A percentile compares a stretch with the other conserved stretches of the same genome.
These are phyloP conservation scores for Fraxinus albicans DNA, from an alignment of 305 asterid genomes.

Conservation along the genomic window DNA sequence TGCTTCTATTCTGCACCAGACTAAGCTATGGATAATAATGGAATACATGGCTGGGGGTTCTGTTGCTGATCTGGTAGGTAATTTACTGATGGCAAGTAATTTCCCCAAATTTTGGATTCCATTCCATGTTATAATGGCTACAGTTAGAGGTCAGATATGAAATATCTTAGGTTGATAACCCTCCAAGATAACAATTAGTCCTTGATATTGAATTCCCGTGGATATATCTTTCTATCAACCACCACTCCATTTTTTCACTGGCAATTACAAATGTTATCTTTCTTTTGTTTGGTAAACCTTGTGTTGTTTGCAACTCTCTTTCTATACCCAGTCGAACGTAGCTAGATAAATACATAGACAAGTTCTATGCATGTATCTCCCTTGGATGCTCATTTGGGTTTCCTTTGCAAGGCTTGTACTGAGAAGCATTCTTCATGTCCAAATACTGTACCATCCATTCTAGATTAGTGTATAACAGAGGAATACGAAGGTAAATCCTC, in stretches of 20 bases:
- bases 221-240: slow-evolving; percentile 6
- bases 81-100: slow-evolving; percentile 9
- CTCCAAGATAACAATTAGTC: slow-evolving; percentile 8
- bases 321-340: neutral
- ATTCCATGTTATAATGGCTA: neutral
- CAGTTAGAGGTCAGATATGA: slow-evolving; percentile 5
- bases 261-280: neutral
- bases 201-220: neutral
- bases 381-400: slow-evolving; percentile 9
- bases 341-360: neutral
- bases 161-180: slow-evolving; percentile 7
- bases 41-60: slow-evolving; percentile 99
- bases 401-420: slow-evolving; percentile 3
- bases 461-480: slow-evolving; percentile 16
- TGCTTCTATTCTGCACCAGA: slow-evolving; percentile 75
- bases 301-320: neutral
- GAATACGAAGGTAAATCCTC: slow-evolving; percentile 17
- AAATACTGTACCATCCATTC: neutral
- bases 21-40: slow-evolving; percentile 94
- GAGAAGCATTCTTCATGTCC: neutral
- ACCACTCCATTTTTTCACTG: slow-evolving; percentile 8
- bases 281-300: neutral
- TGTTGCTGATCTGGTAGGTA: slow-evolving; percentile 89
- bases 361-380: slow-evolving; percentile 12
- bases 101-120: slow-evolving; percentile 9